Evolutionary conservation across 176 grass and related monocot genomes (phyloP).

Genomic region (Saccharum spontaneum): DNA sequence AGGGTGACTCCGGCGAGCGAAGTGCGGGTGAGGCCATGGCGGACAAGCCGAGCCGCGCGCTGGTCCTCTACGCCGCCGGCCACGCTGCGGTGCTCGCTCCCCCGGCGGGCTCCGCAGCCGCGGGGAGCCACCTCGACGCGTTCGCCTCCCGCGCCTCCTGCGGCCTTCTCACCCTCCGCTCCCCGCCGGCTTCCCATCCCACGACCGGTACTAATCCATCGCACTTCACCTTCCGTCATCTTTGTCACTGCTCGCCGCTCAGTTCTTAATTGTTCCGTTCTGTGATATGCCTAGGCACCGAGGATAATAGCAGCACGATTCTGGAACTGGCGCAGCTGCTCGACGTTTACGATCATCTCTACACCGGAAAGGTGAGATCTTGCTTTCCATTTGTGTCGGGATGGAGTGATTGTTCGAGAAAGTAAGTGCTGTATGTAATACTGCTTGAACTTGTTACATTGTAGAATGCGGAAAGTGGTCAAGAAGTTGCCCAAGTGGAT

Average conservation of each 20-base stretch:
- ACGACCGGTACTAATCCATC: slow-evolving; percentile 31
- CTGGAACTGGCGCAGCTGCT: slow-evolving; percentile 81
- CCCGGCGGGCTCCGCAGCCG: not conserved
- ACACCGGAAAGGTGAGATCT: slow-evolving; percentile 52
- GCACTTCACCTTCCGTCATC: not conserved
- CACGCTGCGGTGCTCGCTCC: slow-evolving; percentile 48
- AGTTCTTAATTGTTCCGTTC: not conserved
- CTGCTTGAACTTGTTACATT: slow-evolving; percentile 6
- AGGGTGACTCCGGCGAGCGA: not conserved
- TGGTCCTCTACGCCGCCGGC: slow-evolving; percentile 85
- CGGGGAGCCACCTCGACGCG: slow-evolving; percentile 57
- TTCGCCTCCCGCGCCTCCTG: slow-evolving; percentile 71
- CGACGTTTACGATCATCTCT: slow-evolving; percentile 69
- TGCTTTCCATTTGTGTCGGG: not conserved
- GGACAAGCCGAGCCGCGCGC: slow-evolving; percentile 86
- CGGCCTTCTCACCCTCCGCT: slow-evolving; percentile 79
- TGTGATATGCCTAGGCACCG: slow-evolving; percentile 37
- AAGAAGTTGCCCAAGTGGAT: slow-evolving; percentile 32
- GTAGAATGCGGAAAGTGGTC: slow-evolving; percentile 42
- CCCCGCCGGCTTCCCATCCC: slow-evolving; percentile 24
- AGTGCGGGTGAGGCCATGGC: slow-evolving; percentile 54
- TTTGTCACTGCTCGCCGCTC: not conserved
- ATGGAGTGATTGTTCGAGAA: not conserved
- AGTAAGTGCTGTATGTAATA: not conserved
- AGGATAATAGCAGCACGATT: slow-evolving; percentile 44